Evolutionary conservation across 73 alveolate genomes (phyloP), one percentile per base, ranked within the genome.

Genomic region (Paramecium tetraurelia): DNA sequence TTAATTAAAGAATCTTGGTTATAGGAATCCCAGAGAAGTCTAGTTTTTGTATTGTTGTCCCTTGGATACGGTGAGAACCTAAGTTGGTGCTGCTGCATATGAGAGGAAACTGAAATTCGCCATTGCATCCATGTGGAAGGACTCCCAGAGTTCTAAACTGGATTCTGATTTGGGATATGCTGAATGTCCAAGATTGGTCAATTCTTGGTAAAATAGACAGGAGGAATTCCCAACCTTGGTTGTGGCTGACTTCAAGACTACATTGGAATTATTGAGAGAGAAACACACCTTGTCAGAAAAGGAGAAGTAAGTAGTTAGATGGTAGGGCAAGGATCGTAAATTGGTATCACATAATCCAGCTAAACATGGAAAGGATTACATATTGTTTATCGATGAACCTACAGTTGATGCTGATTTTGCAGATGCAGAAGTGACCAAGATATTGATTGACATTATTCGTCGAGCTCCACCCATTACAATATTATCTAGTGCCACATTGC

Each of bases 381-480:
- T 80, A 22, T 43, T 80, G 46, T 80, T 80, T 43, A 80, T 80
- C 22, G 90, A 80, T 80, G 90, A 80, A 44, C 90, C 90, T 24
- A 80, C 90, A 20, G 90, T 80, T 16, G 90, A 80, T 80, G 90
- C 90, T 18, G 90, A 80, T 80, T 80, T 80, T 80, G 70, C 70
- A 46, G 75, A 80, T 80, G 70, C 90, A 18, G 90, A 80, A 44
- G 57, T 35, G 7, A 80, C 90, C 27, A 44, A 43, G n/a, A 21
- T 80, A 21, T 48, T 80, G 50, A 48, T 80, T 44, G 90, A 80
- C 9, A 80, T 80, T 2, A 80, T 80, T 4, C 21, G 90, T 10
- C 6, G 90, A 44, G 90, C 90, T 20, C 90, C 90, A 18, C 90
- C 90, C 24, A 80, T 80, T 24, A 80, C 90, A 21, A 80, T 80